Base-by-base conservation (phyloP, 352 stramenopile genomes). In the Phytophthora capsici region DNA sequence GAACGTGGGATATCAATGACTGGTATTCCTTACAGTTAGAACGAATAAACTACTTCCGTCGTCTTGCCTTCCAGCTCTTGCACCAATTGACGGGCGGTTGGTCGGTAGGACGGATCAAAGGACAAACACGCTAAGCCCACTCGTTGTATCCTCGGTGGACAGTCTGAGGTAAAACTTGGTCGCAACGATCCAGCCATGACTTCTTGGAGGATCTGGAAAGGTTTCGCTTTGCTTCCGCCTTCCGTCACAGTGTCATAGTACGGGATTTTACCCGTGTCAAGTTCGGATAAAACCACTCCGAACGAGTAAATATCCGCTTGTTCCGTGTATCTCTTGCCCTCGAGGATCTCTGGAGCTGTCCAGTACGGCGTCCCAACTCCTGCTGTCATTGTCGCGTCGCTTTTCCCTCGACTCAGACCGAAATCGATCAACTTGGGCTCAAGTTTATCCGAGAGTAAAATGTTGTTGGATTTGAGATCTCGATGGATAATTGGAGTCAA, bases 341-440 rank as follows among this genome's bases (percentile, higher is more conserved):
- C 49, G 12, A 92, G 58, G 16, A 95, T 62, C 55, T 96, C 88
- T 0, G 87, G 88, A 0, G 88, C 86, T 10, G 86, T 90, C 75
- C 91, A 96, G 41, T 88, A 87, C 7, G 82, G 79, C 16, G 88
- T 96, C 6, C 89, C 89, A 19, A 91, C 89, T 41, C 90, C 84
- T 7, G 84, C 45, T 71, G 77, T 72, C 90, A 84, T 46, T 28
- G 45, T 62, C 0, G 28, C 6, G 4, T 63, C 60, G n/a, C 44
- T 30, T 12, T 38, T 41, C 4, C 43, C 30, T 8, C 60, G 84
- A 19, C 67, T 82, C 67, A 93, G 59, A 51, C 88, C 89, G 69
- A 97, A 96, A 69, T 96, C 86, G 26, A 80, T 92, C 41, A 96
- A 55, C 37, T 89, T 83, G 13, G 91, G 71, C 43, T 90, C 73